Evolutionary conservation across 2,329 filamentous ascomycete genomes (phyloP).

Genomic region (Fusarium liriodendri): DNA sequence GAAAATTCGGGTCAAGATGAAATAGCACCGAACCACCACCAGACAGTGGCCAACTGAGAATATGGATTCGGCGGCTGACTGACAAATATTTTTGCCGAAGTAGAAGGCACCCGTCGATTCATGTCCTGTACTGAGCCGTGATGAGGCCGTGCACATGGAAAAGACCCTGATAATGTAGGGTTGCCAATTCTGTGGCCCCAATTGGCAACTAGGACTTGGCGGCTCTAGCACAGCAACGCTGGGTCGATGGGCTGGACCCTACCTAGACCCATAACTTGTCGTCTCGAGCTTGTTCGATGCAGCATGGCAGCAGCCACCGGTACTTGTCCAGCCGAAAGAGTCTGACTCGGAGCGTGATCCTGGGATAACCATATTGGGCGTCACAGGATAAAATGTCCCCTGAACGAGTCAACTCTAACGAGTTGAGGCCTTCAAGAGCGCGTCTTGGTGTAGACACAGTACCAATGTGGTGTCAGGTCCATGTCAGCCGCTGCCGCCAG

Average conservation of each 20-base stretch:
- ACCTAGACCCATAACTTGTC: constrained; percentile 23
- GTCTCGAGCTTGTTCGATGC: constrained; percentile 16
- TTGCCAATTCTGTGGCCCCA: constrained; percentile 22
- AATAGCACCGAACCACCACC: background rate
- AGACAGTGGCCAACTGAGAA: background rate
- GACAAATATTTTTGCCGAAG: background rate
- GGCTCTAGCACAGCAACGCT: constrained; percentile 16
- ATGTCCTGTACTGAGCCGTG: background rate
- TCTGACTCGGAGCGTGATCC: background rate
- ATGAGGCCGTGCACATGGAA: constrained; percentile 1
- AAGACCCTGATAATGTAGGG: constrained; percentile 20
- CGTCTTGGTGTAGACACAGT: background rate
- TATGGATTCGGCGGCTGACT: background rate
- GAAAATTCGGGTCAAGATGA: background rate
- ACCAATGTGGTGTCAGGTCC: constrained; percentile 1
- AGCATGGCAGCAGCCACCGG: constrained; percentile 1
- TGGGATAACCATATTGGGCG: background rate
- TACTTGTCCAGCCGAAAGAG: background rate
- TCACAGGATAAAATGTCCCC: background rate
- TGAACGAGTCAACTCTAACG: background rate
- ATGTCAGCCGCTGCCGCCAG: constrained; percentile 18
- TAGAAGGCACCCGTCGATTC: background rate
- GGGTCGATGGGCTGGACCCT: constrained; percentile 24
- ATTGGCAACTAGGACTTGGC: constrained; percentile 28
- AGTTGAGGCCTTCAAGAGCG: background rate